These are phyloP conservation scores for Aspergillus intermedius DNA, from an alignment of 2,329 filamentous ascomycete species.

Conservation along the genomic window DNA sequence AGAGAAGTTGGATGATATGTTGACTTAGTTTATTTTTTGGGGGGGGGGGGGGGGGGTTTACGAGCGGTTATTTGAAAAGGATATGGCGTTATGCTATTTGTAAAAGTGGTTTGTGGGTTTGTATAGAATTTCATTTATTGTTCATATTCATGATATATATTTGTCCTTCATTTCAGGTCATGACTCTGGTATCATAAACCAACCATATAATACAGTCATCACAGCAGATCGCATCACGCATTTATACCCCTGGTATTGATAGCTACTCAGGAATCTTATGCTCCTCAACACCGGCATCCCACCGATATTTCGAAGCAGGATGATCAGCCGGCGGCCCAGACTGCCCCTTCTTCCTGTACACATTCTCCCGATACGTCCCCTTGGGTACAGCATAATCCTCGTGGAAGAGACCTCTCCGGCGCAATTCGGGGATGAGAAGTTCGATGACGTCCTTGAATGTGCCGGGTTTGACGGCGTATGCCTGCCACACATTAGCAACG, in stretches of 20 bases:
- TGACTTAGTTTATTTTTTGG: constrained; percentile 58
- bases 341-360: constrained; percentile 28
- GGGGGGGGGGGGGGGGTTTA: not conserved
- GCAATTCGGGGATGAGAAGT: constrained; percentile 58
- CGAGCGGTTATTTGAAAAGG: not conserved
- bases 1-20: constrained; percentile 85
- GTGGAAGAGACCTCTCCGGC: constrained; percentile 45
- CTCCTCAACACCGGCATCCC: constrained; percentile 31
- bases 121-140: not conserved
- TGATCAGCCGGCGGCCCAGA: constrained; percentile 29
- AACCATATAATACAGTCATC: not conserved
- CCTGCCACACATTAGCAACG: constrained; percentile 26
- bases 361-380: constrained; percentile 37
- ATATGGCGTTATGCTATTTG: not conserved
- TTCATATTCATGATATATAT: not conserved
- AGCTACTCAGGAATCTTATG: constrained; percentile 20
- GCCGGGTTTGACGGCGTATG: constrained; percentile 60
- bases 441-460: constrained; percentile 64
- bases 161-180: too few relatives aligned
- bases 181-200: not conserved
- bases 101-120: not conserved
- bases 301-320: constrained; percentile 31
- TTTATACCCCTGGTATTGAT: not conserved
- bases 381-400: constrained; percentile 32
- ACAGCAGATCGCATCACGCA: not conserved